Evolutionary conservation across 345 rosid genomes (phyloP), one percentile per base, ranked within the genome.

Genomic region (Psidium friedrichsthalianum): DNA sequence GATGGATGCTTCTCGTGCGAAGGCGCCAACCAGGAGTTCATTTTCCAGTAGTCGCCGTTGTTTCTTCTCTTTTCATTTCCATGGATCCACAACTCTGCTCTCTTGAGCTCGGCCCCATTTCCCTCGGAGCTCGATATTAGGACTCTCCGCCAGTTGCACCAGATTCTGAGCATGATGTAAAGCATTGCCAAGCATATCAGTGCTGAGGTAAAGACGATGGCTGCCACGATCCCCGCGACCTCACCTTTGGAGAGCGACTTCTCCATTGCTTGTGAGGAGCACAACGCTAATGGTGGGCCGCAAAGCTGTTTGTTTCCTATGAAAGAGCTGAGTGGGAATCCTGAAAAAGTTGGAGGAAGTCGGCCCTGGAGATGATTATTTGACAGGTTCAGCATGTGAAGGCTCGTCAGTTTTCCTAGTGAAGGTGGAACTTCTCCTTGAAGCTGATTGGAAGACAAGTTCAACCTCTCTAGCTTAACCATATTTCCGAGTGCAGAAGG

Each of bases 391-490:
- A 96, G 90, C 87, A 85, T 53, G 85, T 91, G 93, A 64, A 96
- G 95, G 89, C 99, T 96, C 6, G 93, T 94, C 88, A 96, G 93
- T 74, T 93, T 93, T 25, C 90, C 93, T 2, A 96, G 93, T 74
- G 93, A 91, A 82, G 85, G 56, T 1, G 98, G 97, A 76, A 95
- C 90, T 84, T 91, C 86, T 80, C 97, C 98, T 51, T 87, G 85
- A 44, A 96, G 97, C 85, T 88, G 87, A 86, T 96, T 96, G 83
- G 84, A 91, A 51, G 98, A 94, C 42, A 96, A 91, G 82, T 96
- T 95, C 83, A 96, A 88, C 47, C 92, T 89, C 84, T 94, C 97
- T 83, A 96, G 86, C 92, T 94, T 95, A 47, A 87, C 80, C n/a
- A 96, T 92, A 84, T 85, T 90, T 18, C 98, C 95, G 0, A 96